Evolutionary conservation across 2,329 filamentous ascomycete species (phyloP).

Genomic region (Diaporthe australafricana): DNA sequence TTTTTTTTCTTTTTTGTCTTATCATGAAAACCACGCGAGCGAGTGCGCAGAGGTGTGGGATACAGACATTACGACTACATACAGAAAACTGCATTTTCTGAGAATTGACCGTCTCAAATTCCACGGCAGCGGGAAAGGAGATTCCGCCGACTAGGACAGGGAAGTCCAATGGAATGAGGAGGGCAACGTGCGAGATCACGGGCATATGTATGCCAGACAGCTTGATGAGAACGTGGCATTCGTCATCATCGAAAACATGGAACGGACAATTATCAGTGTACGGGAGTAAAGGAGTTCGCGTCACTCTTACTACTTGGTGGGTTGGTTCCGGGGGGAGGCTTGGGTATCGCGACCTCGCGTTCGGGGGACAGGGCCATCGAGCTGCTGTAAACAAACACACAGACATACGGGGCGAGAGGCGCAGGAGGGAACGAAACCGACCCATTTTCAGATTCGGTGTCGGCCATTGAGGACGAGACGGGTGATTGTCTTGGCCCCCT

Average conservation of each 20-base stretch:
- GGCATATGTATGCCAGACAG: not conserved
- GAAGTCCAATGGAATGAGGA: not conserved
- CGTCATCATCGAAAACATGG: not conserved
- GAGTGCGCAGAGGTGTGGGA: slow-evolving; percentile 13
- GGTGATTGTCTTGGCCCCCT: slow-evolving; percentile 11
- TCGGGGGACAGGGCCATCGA: not conserved
- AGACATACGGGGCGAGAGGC: not conserved
- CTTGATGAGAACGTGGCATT: not conserved
- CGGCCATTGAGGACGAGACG: slow-evolving; percentile 13
- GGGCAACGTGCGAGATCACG: not conserved
- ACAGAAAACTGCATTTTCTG: slow-evolving; percentile 18
- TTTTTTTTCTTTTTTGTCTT: not conserved
- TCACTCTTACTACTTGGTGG: not conserved
- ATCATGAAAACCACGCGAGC: not conserved
- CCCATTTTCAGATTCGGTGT: slow-evolving; percentile 26
- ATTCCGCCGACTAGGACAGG: not conserved
- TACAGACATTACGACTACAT: slow-evolving; percentile 23
- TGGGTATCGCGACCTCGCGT: not conserved
- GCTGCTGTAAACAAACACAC: not conserved
- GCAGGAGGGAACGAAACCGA: not conserved
- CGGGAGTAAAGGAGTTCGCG: slow-evolving; percentile 11
- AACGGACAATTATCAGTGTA: not conserved
- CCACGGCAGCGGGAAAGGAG: not conserved
- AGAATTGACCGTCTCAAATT: not conserved
- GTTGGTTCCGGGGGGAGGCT: not conserved